Evolutionary conservation across 225 moss, liverwort and hornwort species (phyloP).

Genomic region (Thuidium tamariscinum): DNA sequence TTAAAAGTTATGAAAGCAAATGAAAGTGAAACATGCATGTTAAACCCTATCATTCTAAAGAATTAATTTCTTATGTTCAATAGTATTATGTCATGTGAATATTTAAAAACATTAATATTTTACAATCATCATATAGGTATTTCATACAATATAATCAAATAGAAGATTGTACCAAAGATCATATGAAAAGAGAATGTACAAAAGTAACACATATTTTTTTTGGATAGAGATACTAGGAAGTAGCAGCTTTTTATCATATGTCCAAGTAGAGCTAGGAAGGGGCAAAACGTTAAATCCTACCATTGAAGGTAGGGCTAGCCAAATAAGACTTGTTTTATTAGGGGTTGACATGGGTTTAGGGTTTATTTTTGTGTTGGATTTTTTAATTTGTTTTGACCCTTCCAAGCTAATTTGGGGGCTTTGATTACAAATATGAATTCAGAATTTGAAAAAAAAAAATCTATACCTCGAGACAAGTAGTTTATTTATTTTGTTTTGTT

Average conservation of each 20-base stretch:
- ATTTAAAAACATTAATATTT: background rate
- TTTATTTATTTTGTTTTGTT: too few relatives aligned
- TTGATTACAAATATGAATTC: too few relatives aligned
- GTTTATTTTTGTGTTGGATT: too few relatives aligned
- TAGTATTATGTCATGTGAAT: background rate
- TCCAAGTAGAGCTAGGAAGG: too few relatives aligned
- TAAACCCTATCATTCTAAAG: background rate
- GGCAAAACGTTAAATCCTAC: too few relatives aligned
- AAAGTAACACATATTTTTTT: background rate
- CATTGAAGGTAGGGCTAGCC: too few relatives aligned
- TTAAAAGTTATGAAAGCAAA: background rate
- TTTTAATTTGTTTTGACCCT: too few relatives aligned
- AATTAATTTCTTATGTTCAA: background rate
- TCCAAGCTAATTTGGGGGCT: too few relatives aligned
- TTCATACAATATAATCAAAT: background rate
- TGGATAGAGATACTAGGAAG: background rate
- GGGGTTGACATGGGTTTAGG: too few relatives aligned
- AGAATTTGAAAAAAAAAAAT: too few relatives aligned
- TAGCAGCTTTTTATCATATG: rapidly evolving
- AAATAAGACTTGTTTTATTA: too few relatives aligned
- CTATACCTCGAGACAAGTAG: too few relatives aligned
- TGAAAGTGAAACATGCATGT: background rate
- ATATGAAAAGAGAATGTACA: background rate
- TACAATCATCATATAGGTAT: background rate
- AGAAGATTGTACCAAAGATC: background rate